These are phyloP conservation scores for Penicillium sp. DNA, from an alignment of 2,329 filamentous ascomycete species.

Conservation along the genomic window DNA sequence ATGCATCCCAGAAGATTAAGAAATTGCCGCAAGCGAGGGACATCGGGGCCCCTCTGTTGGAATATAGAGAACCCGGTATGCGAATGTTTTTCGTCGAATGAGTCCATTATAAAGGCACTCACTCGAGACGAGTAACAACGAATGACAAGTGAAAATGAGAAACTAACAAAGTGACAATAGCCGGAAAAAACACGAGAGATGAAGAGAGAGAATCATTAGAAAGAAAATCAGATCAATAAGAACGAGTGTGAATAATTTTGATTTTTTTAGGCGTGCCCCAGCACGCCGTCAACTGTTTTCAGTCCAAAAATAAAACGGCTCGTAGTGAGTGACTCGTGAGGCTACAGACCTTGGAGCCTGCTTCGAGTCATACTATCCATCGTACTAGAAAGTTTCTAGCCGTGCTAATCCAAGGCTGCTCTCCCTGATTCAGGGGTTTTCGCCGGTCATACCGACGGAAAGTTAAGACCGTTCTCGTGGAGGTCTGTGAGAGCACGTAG, in stretches of 20 bases:
- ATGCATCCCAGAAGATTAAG: constrained; percentile 33
- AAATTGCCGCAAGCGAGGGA: constrained; percentile 25
- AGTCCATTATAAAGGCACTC: constrained; percentile 9
- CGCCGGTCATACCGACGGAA: neutral
- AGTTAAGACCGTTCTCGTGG: constrained; percentile 1
- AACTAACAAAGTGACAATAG: neutral
- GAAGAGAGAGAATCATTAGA: neutral
- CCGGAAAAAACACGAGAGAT: neutral
- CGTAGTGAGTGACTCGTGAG: neutral
- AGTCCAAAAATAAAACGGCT: neutral
- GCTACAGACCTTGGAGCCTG: neutral
- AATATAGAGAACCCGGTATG: constrained; percentile 12
- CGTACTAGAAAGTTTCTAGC: neutral
- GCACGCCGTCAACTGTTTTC: neutral
- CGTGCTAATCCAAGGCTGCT: neutral
- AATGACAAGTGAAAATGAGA: neutral
- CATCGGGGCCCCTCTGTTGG: constrained; percentile 20
- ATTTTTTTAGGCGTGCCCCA: neutral
- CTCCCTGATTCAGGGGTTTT: constrained; percentile 5
- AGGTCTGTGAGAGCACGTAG: neutral
- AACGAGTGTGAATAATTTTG: neutral
- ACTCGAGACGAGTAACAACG: neutral
- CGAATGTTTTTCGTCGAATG: constrained; percentile 8
- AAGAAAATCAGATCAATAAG: neutral
- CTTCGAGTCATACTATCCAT: neutral